A percentile compares a stretch with the other conserved stretches of the same genome.
These are phyloP conservation scores for Sporopachydermia quercuum DNA, from an alignment of 805 yeast species.

Conservation along the genomic window DNA sequence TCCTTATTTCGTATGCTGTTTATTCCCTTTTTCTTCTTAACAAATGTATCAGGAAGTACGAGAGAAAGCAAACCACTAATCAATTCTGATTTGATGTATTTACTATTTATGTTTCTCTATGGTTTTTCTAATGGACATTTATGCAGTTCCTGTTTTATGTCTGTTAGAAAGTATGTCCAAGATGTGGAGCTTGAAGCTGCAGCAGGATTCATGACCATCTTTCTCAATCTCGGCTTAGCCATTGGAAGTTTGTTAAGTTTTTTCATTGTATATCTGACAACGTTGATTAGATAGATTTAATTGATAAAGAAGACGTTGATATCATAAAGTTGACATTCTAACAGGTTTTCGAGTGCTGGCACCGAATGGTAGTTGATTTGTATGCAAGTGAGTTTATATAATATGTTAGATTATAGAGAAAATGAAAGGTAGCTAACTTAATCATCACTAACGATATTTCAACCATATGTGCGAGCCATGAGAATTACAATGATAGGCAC, in stretches of 20 bases:
- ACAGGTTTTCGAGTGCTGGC: no score
- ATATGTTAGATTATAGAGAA: no score
- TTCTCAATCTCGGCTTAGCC: conserved; percentile 65
- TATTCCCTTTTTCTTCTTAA: conserved; percentile 58
- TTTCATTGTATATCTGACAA: conserved; percentile 29
- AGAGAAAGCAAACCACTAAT: conserved; percentile 14
- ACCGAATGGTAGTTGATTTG: no score
- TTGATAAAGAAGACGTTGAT: no score
- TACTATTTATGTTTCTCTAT: conserved; percentile 56
- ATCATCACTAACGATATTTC: no score
- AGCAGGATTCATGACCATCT: conserved; percentile 80
- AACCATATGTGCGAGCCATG: no score
- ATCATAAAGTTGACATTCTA: no score
- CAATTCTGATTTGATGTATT: conserved; percentile 50
- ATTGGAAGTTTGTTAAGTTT: conserved; percentile 71
- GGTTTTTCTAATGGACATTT: conserved; percentile 86
- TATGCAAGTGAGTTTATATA: no score
- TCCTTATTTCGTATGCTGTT: conserved; percentile 41
- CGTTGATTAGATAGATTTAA: no score
- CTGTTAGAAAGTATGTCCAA: conserved; percentile 42
- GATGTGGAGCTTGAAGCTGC: conserved; percentile 78
- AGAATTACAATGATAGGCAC: no score
- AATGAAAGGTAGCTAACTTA: no score
- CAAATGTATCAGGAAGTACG: conserved; percentile 25
- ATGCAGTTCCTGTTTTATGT: conserved; percentile 67